phyloP scores from a whole-genome alignment of 129 eudicot genomes.

The Lonicera japonica region DNA sequence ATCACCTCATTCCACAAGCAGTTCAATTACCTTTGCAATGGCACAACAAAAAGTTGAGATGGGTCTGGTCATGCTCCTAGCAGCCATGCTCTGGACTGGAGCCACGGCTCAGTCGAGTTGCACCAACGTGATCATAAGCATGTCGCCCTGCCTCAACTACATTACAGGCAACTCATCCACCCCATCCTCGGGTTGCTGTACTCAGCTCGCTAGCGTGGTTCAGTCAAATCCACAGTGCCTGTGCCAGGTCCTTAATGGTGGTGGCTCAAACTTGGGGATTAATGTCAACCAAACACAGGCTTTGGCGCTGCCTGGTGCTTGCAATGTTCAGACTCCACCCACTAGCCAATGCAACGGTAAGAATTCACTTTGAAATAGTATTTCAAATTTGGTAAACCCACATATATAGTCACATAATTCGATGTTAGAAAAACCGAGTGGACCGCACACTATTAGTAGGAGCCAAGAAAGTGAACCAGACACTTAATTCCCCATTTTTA shows the following conservation, averaged over 20 bases:
- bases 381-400: too few relatives aligned
- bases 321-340: slow-evolving; percentile 31
- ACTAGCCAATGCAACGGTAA: slow-evolving; percentile 31
- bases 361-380: too few relatives aligned
- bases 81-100: slow-evolving; percentile 1
- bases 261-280: slow-evolving; percentile 24
- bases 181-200: slow-evolving; percentile 36
- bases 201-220: slow-evolving; percentile 34
- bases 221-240: slow-evolving; percentile 30
- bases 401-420: too few relatives aligned
- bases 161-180: slow-evolving; percentile 21
- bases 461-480: neutral
- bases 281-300: slow-evolving; percentile 34
- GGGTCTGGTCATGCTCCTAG: neutral
- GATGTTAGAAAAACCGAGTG: too few relatives aligned
- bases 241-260: slow-evolving; percentile 36
- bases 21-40: neutral
- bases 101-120: slow-evolving; percentile 16
- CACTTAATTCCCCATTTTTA: neutral
- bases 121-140: slow-evolving; percentile 26
- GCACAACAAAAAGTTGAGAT: neutral
- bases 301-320: slow-evolving; percentile 21
- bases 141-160: slow-evolving; percentile 40
- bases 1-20: neutral
- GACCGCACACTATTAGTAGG: too few relatives aligned